Percentiles rank a stretch among this genome's conserved stretches.
phyloP scores from a whole-genome alignment of 441 rosid genomes.

The Euphorbia celastroides region DNA sequence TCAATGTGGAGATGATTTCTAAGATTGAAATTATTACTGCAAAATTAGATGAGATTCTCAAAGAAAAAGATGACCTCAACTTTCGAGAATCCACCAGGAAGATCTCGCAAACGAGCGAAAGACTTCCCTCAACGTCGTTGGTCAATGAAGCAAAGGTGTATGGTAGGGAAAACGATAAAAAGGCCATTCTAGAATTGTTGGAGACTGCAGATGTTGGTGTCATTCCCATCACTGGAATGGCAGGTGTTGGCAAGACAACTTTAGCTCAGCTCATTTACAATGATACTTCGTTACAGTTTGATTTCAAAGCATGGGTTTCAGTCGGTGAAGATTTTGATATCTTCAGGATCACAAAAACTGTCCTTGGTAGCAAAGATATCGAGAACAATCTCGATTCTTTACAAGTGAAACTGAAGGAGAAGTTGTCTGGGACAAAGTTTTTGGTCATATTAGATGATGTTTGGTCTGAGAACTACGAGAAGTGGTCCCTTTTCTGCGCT shows the following conservation, averaged over 20 bases:
- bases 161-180: background rate
- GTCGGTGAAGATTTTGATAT: constrained; percentile 5
- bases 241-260: constrained; percentile 5
- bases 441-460: constrained; percentile 6
- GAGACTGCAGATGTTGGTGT: background rate
- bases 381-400: background rate
- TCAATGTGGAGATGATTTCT: constrained; percentile 1
- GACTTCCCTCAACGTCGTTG: constrained; percentile 3
- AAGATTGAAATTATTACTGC: background rate
- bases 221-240: background rate
- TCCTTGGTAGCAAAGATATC: background rate
- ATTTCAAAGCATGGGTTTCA: constrained; percentile 8
- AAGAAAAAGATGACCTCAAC: background rate
- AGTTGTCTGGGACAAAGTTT: background rate
- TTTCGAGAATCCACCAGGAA: background rate
- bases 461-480: constrained; percentile 6
- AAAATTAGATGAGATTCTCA: background rate
- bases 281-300: background rate
- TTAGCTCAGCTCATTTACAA: constrained; percentile 6
- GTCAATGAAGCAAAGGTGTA: background rate
- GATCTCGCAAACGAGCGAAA: background rate
- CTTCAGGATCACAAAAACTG: background rate
- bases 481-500: constrained; percentile 1
- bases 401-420: constrained; percentile 5
- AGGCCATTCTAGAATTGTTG: background rate